These are phyloP conservation scores for Chaetoscypha palmicola DNA, from an alignment of 2,329 filamentous ascomycete species.

Conservation along the genomic window DNA sequence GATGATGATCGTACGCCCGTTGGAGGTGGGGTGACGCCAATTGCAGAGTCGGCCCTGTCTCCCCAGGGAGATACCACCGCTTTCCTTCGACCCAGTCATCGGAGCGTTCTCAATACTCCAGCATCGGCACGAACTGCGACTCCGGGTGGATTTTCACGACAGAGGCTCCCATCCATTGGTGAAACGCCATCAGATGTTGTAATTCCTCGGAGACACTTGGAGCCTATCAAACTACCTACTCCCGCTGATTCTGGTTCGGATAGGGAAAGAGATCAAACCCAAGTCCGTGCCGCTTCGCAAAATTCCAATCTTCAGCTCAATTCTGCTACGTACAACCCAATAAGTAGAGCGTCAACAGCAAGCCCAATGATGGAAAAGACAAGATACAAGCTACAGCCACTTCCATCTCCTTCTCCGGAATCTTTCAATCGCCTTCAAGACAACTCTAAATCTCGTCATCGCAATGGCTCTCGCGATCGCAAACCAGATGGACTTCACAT, in stretches of 20 bases:
- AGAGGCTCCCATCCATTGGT: slow-evolving; percentile 71
- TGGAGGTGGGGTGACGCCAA: slow-evolving; percentile 77
- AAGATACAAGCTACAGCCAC: slow-evolving; percentile 40
- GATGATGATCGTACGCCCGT: slow-evolving; percentile 66
- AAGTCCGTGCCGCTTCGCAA: slow-evolving; percentile 24
- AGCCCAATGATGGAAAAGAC: slow-evolving; percentile 54
- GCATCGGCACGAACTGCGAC: slow-evolving; percentile 58
- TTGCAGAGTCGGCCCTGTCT: slow-evolving; percentile 70
- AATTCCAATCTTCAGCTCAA: slow-evolving; percentile 33
- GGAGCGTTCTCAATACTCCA: slow-evolving; percentile 63
- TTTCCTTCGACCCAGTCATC: slow-evolving; percentile 59
- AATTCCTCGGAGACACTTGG: slow-evolving; percentile 34
- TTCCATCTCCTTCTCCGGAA: slow-evolving; percentile 63
- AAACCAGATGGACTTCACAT: slow-evolving; percentile 71
- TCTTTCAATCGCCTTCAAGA: slow-evolving; percentile 47
- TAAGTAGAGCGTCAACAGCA: slow-evolving; percentile 50
- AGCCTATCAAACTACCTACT: slow-evolving; percentile 35
- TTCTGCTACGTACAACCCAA: slow-evolving; percentile 30
- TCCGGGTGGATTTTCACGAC: slow-evolving; percentile 52
- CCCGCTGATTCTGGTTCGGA: slow-evolving; percentile 42
- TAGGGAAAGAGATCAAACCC: slow-evolving; percentile 34
- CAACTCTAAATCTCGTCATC: slow-evolving; percentile 52
- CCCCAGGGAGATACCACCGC: slow-evolving; percentile 62
- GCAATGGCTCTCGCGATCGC: slow-evolving; percentile 68
- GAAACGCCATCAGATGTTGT: slow-evolving; percentile 53